Evolutionary conservation across 2,329 filamentous ascomycete species (phyloP).

Genomic region (Penicillium nordicum): DNA sequence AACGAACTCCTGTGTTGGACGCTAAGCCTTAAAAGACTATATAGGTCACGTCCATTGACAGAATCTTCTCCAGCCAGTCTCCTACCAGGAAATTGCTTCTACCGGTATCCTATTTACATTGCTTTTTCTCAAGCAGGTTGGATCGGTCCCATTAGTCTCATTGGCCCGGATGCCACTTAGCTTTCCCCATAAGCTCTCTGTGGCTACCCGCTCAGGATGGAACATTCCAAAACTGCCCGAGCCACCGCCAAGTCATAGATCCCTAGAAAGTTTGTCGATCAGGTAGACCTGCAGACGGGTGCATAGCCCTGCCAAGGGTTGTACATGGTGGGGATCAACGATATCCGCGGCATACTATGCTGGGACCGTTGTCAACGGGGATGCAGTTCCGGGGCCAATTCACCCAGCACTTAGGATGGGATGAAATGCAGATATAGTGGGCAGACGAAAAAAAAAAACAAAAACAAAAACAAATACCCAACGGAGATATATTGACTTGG

Average conservation of each 20-base stretch:
- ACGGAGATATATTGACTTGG: background rate
- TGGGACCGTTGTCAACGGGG: slow-evolving; percentile 7
- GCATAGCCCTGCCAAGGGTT: slow-evolving; percentile 9
- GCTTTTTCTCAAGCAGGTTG: slow-evolving; percentile 15
- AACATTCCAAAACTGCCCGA: slow-evolving; percentile 21
- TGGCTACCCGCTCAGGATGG: slow-evolving; percentile 26
- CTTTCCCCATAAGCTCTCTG: slow-evolving; percentile 28
- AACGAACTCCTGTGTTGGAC: background rate
- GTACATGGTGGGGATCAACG: slow-evolving; percentile 2
- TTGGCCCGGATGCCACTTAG: slow-evolving; percentile 18
- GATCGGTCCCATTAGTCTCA: background rate
- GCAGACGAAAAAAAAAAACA: background rate
- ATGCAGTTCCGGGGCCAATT: slow-evolving; percentile 1
- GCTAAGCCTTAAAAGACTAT: slow-evolving; percentile 13
- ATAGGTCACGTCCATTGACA: slow-evolving; percentile 12
- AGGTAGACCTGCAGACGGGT: slow-evolving; percentile 4
- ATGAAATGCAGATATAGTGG: background rate
- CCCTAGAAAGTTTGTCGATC: background rate
- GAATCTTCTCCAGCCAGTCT: background rate
- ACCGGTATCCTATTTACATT: slow-evolving; percentile 1
- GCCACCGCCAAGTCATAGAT: slow-evolving; percentile 8
- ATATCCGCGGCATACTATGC: background rate
- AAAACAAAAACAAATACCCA: background rate
- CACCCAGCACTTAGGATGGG: background rate
- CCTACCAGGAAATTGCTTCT: background rate